These are phyloP conservation scores for Metarhizium sp. DNA, from an alignment of 2,329 filamentous ascomycete genomes.

Conservation along the genomic window DNA sequence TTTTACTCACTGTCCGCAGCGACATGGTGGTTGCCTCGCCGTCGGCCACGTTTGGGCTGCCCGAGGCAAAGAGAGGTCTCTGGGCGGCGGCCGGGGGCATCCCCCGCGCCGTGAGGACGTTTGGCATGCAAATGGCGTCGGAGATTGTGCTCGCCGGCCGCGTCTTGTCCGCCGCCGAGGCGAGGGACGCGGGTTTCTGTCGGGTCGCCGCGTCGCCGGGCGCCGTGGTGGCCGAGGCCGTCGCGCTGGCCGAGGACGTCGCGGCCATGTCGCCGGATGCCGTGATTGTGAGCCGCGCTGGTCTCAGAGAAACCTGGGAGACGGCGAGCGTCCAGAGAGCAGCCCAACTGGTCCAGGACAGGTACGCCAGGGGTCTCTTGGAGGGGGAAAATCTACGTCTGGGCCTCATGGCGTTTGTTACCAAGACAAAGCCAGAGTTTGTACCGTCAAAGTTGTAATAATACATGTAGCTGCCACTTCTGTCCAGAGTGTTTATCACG, in stretches of 20 bases:
- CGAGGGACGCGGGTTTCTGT: conserved; percentile 14
- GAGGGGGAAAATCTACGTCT: conserved; percentile 38
- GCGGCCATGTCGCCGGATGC: conserved; percentile 25
- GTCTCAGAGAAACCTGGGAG: conserved; percentile 29
- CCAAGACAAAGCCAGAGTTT: conserved; percentile 40
- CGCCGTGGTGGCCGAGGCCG: conserved; percentile 24
- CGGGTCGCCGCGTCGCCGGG: conserved; percentile 28
- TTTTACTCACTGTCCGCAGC: conserved; percentile 14
- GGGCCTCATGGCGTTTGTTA: conserved; percentile 40
- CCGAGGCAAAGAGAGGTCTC: conserved; percentile 45
- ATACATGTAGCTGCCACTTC: background rate
- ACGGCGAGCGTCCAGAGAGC: conserved; percentile 29
- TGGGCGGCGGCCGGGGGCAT: conserved; percentile 43
- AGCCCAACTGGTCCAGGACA: conserved; percentile 28
- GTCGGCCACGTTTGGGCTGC: conserved; percentile 40
- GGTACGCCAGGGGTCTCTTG: conserved; percentile 29
- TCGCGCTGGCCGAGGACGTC: conserved; percentile 24
- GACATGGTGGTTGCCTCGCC: conserved; percentile 44
- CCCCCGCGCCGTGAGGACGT: conserved; percentile 36
- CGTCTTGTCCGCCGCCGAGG: conserved; percentile 32
- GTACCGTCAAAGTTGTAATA: conserved; percentile 34
- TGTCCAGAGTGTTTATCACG: too few relatives aligned
- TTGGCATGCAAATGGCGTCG: conserved; percentile 35
- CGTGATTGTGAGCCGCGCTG: conserved; percentile 29
- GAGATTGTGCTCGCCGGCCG: conserved; percentile 40